Evolutionary conservation across 176 grass and related monocot species (phyloP).

Genomic region (Carex cristatella): DNA sequence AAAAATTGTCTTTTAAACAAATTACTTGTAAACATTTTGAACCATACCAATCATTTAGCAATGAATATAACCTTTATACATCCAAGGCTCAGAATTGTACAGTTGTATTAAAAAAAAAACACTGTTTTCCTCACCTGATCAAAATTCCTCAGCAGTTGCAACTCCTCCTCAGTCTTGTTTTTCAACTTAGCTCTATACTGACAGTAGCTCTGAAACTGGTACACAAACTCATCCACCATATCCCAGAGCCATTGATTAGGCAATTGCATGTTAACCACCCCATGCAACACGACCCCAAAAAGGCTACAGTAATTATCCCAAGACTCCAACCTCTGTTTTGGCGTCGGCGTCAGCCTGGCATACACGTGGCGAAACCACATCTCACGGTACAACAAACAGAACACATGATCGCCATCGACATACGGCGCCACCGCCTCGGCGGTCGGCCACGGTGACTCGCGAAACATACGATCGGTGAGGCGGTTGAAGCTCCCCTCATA

Average conservation of each 20-base stretch:
- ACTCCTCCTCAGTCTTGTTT: slow-evolving; percentile 76
- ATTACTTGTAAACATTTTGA: neutral
- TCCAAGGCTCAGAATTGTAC: neutral
- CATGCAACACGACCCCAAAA: slow-evolving; percentile 81
- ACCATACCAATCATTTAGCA: neutral
- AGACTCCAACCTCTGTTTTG: slow-evolving; percentile 67
- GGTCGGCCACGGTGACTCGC: slow-evolving; percentile 70
- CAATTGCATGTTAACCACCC: slow-evolving; percentile 98
- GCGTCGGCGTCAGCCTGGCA: slow-evolving; percentile 63
- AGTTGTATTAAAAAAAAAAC: neutral
- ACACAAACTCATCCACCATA: slow-evolving; percentile 96
- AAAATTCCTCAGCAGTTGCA: slow-evolving; percentile 73
- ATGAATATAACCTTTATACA: neutral
- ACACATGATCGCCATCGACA: slow-evolving; percentile 92
- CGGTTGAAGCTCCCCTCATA: slow-evolving; percentile 95
- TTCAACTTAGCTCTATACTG: slow-evolving; percentile 91
- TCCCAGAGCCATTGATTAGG: slow-evolving; percentile 99
- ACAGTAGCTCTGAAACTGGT: slow-evolving; percentile 98
- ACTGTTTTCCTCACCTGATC: slow-evolving; percentile 39
- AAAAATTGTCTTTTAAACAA: neutral
- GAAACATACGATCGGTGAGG: slow-evolving; percentile 91
- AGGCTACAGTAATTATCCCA: slow-evolving; percentile 98
- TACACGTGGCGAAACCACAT: slow-evolving; percentile 98
- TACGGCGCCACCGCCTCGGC: slow-evolving; percentile 70
- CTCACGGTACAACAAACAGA: slow-evolving; percentile 93